Base-by-base conservation (phyloP, 768 basidiomycete species). In the Phaeotremella skinneri region DNA sequence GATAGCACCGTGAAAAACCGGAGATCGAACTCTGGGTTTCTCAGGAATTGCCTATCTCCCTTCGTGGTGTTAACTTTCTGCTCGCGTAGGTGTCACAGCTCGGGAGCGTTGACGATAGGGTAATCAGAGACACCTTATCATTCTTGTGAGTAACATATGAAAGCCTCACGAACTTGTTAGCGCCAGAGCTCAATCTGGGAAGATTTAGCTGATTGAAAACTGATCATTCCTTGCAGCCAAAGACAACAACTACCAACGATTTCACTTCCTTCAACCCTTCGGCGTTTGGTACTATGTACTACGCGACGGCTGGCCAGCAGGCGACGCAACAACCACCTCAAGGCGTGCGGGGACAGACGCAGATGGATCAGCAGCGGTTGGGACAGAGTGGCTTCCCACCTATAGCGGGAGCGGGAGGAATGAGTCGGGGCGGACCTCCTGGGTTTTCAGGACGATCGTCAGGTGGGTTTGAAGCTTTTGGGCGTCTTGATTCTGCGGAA, bases 241-340 rank as follows among this genome's bases (percentile, higher is more conserved):
- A n/a, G n/a, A n/a, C n/a, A n/a, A n/a, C n/a, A n/a, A n/a, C n/a
- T n/a, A n/a, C n/a, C n/a, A n/a, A n/a, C n/a, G n/a, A n/a, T n/a
- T n/a, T n/a, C n/a, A n/a, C n/a, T n/a, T n/a, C n/a, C n/a, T n/a
- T n/a, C n/a, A n/a, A n/a, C n/a, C n/a, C n/a, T n/a, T n/a, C n/a
- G n/a, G n/a, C n/a, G n/a, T n/a, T n/a, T n/a, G n/a, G n/a, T n/a
- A 45, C 13, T 7, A 69, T 73, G 67, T 73, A 61, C 43, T 73
- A 70, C 63, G 71, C 71, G 32, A 70, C 71, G 56, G 69, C 71
- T 26, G 71, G 71, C 20, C 66, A 68, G 55, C 71, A 72, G 43
- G 59, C 65, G 25, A 59, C 62, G 11, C 62, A 61, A 49, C 62
- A 32, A 55, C 61, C 59, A n/a, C 55, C 49, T 31, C 56, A 29